Conservation (phyloP, 371 early-diverging fungal species). For the Coemansia sp. region DNA sequence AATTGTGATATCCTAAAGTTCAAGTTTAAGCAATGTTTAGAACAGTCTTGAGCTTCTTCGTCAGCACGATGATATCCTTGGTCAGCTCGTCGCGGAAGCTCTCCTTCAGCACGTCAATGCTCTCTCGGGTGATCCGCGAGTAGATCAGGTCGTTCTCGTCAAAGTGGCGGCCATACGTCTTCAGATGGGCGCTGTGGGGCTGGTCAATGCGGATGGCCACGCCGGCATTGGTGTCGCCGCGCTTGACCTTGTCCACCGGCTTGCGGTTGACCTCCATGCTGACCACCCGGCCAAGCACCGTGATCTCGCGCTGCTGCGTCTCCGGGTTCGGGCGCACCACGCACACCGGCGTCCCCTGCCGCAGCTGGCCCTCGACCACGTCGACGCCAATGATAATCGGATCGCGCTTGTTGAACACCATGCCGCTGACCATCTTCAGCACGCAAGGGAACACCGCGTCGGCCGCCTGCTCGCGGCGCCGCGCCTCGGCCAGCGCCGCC, state of each 20-base stretch:
- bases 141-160: constrained; percentile 82
- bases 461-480: constrained; percentile 85
- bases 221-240: constrained; percentile 83
- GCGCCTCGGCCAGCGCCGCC: constrained; percentile 75
- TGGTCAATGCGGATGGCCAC: constrained; percentile 98
- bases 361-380: constrained; percentile 92
- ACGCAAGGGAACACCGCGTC: constrained; percentile 97
- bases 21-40: constrained; percentile 41
- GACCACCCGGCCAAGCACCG: constrained; percentile 90
- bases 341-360: constrained; percentile 94
- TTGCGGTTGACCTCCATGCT: constrained; percentile 98
- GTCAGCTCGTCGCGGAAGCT: constrained; percentile 94
- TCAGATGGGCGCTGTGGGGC: constrained; percentile 76
- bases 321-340: constrained; percentile 82
- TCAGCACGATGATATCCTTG: constrained; percentile 91
- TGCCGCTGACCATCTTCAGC: constrained; percentile 92
- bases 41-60: constrained; percentile 79
- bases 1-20: not conserved
- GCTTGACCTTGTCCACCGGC: constrained; percentile 77
- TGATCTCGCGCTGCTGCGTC: constrained; percentile 69
- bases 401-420: constrained; percentile 95
- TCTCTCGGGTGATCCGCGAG: constrained; percentile 82
- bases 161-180: constrained; percentile 97
- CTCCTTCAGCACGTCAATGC: constrained; percentile 97
- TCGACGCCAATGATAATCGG: constrained; percentile 99